Evolutionary conservation across 2,329 filamentous ascomycete species (phyloP), one percentile per base, ranked within the genome.

Genomic region (Diaporthe vexans): DNA sequence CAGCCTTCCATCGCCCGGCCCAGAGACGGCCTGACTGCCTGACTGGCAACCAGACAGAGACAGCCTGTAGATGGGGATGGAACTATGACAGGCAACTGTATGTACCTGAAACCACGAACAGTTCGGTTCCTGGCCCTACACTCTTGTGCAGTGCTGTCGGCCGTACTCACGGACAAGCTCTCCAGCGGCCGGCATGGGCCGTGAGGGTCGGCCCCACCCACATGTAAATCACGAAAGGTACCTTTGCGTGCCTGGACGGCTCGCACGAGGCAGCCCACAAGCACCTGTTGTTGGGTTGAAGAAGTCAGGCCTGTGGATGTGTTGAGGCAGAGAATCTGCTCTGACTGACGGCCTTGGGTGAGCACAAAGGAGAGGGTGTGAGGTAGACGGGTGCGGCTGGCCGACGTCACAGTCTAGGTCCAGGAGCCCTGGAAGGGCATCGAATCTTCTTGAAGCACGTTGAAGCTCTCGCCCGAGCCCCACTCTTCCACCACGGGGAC

Each of bases 401-500:
- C 17, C 33, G 26, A 51, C 57, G 58, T 63, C 69, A 52, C 40
- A 63, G n/a, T n/a, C 70, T 24, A 43, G 57, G 58, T 29, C 43
- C 59, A 37, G 33, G 33, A 63, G 29, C 48, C 48, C 61, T 26
- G 65, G 57, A 71, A 67, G 54, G 43, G 11, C 72, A 68, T 75
- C 74, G 74, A 75, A 75, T 74, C 72, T 75, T 73, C 74, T 67
- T 74, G 73, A 74, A 74, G 67, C 48, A 56, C 67, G 63, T 67
- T 67, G 63, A 68, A 68, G 63, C 63, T 68, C 33, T 68, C 63
- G 63, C 63, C 48, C 63, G 63, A 40, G 48, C 63, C 63, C 63
- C 63, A 71, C 74, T 75, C 73, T 75, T 69, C 24, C 46, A 54
- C 37, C 63, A 33, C 46, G 48, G 26, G 48, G 51, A 71, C 57